A percentile compares a stretch with the other conserved stretches of the same genome.
Conservation (phyloP, 2,329 filamentous ascomycete species). For the Cladosporium sp. region DNA sequence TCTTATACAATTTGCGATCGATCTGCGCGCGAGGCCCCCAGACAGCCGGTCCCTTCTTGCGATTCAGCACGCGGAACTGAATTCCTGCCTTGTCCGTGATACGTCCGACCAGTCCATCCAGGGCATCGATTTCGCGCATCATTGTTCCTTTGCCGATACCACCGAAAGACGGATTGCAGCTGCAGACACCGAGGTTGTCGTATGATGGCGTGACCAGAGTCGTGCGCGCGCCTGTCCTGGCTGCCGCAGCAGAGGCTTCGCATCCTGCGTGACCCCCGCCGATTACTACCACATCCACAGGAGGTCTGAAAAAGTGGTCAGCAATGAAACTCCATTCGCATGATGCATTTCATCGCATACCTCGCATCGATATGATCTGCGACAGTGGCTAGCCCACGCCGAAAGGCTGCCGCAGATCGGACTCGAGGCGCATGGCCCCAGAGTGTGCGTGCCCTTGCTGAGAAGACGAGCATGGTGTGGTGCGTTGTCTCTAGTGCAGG, state of each 20-base stretch:
- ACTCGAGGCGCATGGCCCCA: constrained; percentile 48
- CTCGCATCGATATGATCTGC: constrained; percentile 24
- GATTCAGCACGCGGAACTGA: constrained; percentile 88
- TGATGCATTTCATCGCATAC: constrained; percentile 17
- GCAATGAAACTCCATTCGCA: background rate
- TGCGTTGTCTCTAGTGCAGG: background rate
- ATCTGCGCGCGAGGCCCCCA: constrained; percentile 98
- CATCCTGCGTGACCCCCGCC: constrained; percentile 94
- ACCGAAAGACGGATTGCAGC: constrained; percentile 94
- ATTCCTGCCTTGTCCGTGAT: constrained; percentile 91
- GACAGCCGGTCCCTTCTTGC: constrained; percentile 86
- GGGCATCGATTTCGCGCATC: constrained; percentile 87
- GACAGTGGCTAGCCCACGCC: constrained; percentile 42
- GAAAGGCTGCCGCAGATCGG: constrained; percentile 33
- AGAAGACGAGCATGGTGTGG: constrained; percentile 22
- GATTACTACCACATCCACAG: constrained; percentile 81
- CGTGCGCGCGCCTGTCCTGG: constrained; percentile 81
- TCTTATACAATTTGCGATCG: constrained; percentile 82
- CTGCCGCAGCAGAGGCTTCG: constrained; percentile 88
- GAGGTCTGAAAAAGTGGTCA: constrained; percentile 33
- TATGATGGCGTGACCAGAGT: constrained; percentile 83
- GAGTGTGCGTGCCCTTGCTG: constrained; percentile 35
- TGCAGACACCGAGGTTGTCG: constrained; percentile 89
- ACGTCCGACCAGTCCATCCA: constrained; percentile 83
- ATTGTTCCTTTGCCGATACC: constrained; percentile 99